These are phyloP conservation scores for Aspergillus affinis DNA, from an alignment of 495 filamentous ascomycete genomes.

Conservation along the genomic window DNA sequence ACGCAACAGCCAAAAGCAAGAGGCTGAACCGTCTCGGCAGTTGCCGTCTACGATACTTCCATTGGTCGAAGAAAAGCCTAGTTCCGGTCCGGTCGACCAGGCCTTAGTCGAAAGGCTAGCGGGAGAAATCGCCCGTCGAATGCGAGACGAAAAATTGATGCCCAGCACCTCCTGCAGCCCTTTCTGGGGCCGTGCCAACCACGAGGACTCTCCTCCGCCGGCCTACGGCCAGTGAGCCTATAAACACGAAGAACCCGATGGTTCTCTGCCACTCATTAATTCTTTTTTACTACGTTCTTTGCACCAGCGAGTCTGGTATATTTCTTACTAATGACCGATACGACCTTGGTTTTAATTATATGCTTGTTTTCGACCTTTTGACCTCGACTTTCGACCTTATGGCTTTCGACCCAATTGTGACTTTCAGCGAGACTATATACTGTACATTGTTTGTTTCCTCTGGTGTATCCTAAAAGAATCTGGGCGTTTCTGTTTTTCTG, in stretches of 20 bases:
- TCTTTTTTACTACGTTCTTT: constrained; percentile 17
- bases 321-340: constrained; percentile 34
- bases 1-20: constrained; percentile 30
- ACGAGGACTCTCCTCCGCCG: constrained; percentile 44
- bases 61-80: constrained; percentile 32
- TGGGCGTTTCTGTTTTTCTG: constrained; percentile 15
- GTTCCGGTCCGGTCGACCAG: constrained; percentile 68
- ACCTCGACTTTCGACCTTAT: background rate
- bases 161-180: constrained; percentile 33
- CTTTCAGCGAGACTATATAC: constrained; percentile 15
- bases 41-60: constrained; percentile 40
- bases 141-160: constrained; percentile 67
- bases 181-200: constrained; percentile 39
- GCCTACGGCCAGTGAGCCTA: constrained; percentile 45
- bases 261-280: constrained; percentile 1
- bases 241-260: constrained; percentile 8
- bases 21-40: constrained; percentile 30
- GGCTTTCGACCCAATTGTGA: constrained; percentile 2
- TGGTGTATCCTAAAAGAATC: constrained; percentile 17
- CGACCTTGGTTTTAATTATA: constrained; percentile 26
- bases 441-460: constrained; percentile 15
- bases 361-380: constrained; percentile 17
- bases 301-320: constrained; percentile 28
- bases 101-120: constrained; percentile 91
- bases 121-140: constrained; percentile 79